A percentile compares a stretch with the other conserved stretches of the same genome.
Evolutionary conservation across 116 monocot species (phyloP).

Genomic region (Cymodocea nodosa): DNA sequence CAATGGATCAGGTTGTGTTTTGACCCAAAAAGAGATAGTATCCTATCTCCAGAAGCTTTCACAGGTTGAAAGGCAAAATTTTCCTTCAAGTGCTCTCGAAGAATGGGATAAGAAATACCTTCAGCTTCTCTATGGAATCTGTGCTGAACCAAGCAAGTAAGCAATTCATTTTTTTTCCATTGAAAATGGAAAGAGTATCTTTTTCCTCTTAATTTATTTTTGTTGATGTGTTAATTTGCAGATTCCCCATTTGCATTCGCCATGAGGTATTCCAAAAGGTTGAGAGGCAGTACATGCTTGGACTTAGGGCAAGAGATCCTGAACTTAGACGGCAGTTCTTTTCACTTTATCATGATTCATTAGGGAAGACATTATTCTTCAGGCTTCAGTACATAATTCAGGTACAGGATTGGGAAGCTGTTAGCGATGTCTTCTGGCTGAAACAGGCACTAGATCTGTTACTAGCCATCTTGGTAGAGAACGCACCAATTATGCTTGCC

Average conservation of each 20-base stretch:
- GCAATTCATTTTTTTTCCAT: slow-evolving; percentile 7
- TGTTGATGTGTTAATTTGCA: slow-evolving; percentile 11
- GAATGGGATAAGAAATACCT: slow-evolving; percentile 97
- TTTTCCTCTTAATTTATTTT: neutral
- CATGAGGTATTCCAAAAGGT: slow-evolving; percentile 94
- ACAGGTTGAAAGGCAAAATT: slow-evolving; percentile 68
- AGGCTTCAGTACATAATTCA: slow-evolving; percentile 94
- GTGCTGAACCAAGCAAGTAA: slow-evolving; percentile 88
- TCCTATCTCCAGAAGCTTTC: slow-evolving; percentile 87
- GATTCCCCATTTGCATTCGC: slow-evolving; percentile 55
- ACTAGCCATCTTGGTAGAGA: slow-evolving; percentile 80
- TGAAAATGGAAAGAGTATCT: too few relatives aligned
- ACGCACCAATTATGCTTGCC: slow-evolving; percentile 80
- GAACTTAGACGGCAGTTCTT: slow-evolving; percentile 76
- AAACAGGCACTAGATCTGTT: slow-evolving; percentile 97
- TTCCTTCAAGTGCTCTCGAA: slow-evolving; percentile 38
- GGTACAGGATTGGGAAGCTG: slow-evolving; percentile 93
- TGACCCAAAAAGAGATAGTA: slow-evolving; percentile 69
- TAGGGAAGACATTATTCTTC: slow-evolving; percentile 57
- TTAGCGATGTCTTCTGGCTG: slow-evolving; percentile 96
- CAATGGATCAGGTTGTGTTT: slow-evolving; percentile 33
- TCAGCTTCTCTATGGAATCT: slow-evolving; percentile 83
- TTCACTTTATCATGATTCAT: slow-evolving; percentile 72
- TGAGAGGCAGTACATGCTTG: slow-evolving; percentile 93
- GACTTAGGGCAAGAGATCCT: slow-evolving; percentile 85